Conservation (phyloP, 2,329 filamentous ascomycete genomes). For the Meredithiella fracta region DNA sequence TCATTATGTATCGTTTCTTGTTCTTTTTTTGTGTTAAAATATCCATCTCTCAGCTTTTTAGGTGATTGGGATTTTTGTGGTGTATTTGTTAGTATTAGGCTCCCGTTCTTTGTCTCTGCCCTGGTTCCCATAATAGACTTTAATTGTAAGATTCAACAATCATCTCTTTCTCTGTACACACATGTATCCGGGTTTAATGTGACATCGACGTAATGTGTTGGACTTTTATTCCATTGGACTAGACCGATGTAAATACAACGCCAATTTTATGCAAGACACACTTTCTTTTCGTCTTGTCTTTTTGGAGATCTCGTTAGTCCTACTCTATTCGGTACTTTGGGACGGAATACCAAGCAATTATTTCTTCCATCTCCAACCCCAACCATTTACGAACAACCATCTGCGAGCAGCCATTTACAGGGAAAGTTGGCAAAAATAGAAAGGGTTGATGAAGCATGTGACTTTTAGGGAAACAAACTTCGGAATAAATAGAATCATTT, state of each 20-base stretch:
- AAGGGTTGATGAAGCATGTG: not conserved
- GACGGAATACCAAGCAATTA: not conserved
- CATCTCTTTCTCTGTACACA: no score
- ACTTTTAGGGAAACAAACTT: not conserved
- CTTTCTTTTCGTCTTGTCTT: no score
- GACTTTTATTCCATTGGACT: no score
- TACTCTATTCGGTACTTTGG: not conserved
- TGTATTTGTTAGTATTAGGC: not conserved
- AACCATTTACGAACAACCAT: not conserved
- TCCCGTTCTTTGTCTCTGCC: not conserved
- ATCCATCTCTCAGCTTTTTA: not conserved
- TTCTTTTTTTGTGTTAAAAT: conserved; percentile 7
- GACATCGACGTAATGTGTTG: no score
- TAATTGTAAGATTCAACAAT: no score
- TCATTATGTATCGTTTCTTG: conserved; percentile 3
- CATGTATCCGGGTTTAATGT: no score
- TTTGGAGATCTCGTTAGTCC: not conserved
- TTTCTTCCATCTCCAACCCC: not conserved
- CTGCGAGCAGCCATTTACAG: no score
- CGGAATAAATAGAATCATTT: not conserved
- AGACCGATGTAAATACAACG: no score
- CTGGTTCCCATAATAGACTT: not conserved
- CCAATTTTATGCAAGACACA: no score
- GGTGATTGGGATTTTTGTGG: not conserved
- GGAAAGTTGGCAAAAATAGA: no score